A percentile compares a stretch with the other conserved stretches of the same genome.
These are phyloP conservation scores for Endoconidiophora laricicola DNA, from an alignment of 2,329 filamentous ascomycete genomes.

Conservation along the genomic window DNA sequence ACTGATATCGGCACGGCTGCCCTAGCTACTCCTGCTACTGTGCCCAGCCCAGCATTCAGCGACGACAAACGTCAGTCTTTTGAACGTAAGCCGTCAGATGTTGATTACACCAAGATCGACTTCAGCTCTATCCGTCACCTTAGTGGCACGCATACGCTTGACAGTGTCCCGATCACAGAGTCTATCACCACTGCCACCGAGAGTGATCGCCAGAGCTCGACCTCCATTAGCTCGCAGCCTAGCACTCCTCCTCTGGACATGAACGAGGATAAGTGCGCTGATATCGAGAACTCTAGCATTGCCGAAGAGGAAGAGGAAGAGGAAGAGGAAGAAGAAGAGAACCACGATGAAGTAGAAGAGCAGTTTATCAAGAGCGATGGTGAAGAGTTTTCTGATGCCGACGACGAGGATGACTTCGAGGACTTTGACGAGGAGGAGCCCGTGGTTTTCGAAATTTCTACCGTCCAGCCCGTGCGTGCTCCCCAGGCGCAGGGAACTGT, in stretches of 20 bases:
- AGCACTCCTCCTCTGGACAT: conserved; percentile 11
- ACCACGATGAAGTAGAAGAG: conserved; percentile 19
- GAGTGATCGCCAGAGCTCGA: conserved; percentile 12
- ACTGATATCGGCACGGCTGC: conserved; percentile 55
- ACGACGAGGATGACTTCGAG: conserved; percentile 30
- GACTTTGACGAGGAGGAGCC: conserved; percentile 43
- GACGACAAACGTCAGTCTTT: conserved; percentile 32
- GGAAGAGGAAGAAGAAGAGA: conserved; percentile 17
- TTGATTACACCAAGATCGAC: conserved; percentile 45
- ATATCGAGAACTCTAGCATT: conserved; percentile 1
- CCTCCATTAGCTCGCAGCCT: conserved; percentile 10
- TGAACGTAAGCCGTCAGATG: conserved; percentile 24
- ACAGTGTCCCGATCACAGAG: conserved; percentile 15
- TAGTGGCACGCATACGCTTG: conserved; percentile 25
- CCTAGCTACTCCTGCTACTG: conserved; percentile 35
- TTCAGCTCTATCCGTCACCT: conserved; percentile 31
- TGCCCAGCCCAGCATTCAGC: conserved; percentile 36
- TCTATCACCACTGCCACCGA: conserved; percentile 11
- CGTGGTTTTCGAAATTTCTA: conserved; percentile 45
- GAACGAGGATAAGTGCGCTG: conserved; percentile 6
- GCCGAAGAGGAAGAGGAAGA: neutral
- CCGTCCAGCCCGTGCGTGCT: conserved; percentile 35
- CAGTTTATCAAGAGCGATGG: conserved; percentile 20
- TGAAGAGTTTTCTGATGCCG: conserved; percentile 14
- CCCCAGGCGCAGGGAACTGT: conserved; percentile 56